Conservation (phyloP, 176 grass and related monocot species). For the Tillandsia fasciculata region DNA sequence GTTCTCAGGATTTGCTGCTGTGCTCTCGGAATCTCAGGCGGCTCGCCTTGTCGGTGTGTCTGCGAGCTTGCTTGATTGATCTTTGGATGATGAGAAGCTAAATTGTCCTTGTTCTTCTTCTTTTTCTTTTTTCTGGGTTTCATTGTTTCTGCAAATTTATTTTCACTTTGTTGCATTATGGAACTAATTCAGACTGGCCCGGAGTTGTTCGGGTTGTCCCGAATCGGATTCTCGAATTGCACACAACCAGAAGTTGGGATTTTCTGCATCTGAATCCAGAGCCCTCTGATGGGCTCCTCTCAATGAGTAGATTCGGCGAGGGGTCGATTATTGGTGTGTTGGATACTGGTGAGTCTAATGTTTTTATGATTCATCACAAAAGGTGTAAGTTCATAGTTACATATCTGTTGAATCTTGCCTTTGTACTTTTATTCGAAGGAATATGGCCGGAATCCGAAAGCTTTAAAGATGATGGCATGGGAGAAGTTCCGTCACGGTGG, state of each 20-base stretch:
- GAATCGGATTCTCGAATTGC: conserved; percentile 72
- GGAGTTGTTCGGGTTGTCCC: conserved; percentile 68
- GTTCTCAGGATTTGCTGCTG: conserved; percentile 91
- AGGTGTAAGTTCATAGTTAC: background rate
- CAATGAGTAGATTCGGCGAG: conserved; percentile 54
- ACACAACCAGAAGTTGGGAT: conserved; percentile 95
- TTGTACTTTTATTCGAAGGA: conserved; percentile 33
- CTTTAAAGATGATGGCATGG: conserved; percentile 62
- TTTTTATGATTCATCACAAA: background rate
- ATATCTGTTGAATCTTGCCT: conserved; percentile 4
- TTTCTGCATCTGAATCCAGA: conserved; percentile 57
- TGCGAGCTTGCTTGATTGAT: background rate
- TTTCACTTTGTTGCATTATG: background rate
- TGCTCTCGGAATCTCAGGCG: conserved; percentile 54
- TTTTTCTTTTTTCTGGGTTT: background rate
- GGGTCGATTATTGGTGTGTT: conserved; percentile 73
- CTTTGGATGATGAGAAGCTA: conserved; percentile 1
- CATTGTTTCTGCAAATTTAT: background rate
- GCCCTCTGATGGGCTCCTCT: conserved; percentile 35
- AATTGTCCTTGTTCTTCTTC: background rate
- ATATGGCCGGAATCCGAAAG: conserved; percentile 96
- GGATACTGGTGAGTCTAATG: conserved; percentile 56
- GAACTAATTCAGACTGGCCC: conserved; percentile 40
- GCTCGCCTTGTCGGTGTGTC: conserved; percentile 42
- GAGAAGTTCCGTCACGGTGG: conserved; percentile 59